Base-by-base conservation (phyloP, 2,329 filamentous ascomycete species). In the Aurifilum marmelostoma region DNA sequence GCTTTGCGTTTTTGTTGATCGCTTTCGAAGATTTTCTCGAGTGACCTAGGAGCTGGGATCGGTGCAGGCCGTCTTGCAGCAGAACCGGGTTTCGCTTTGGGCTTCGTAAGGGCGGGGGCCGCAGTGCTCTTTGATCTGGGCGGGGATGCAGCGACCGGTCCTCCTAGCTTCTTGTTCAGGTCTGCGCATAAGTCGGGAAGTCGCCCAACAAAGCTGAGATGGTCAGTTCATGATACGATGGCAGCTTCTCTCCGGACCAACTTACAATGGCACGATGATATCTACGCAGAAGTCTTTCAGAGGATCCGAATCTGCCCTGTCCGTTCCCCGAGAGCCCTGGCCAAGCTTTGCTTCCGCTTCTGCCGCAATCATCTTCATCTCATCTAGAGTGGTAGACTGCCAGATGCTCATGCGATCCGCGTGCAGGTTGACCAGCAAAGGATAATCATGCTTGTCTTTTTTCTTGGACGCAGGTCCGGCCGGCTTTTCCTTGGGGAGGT, bases 381-480 rank as follows among this genome's bases (percentile, higher is more conserved):
- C 86, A 72, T 91, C 87, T 29, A 88, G 80, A 47, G 89, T 88
- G 9, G 92, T 89, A 3, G 92, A 93, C 75, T 94, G 91, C 92
- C 92, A 95, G 70, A 96, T 96, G 74, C 91, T 93, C 32, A 96
- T 81, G 61, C 91, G 89, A 77, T 96, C 92, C 9, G 92, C 87
- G 65, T 94, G 87, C 0, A 93, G 83, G 75, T 95, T 92, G 5
- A 94, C 82, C 27, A 92, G 83, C 9, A 89, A 80, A 1, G 85
- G 84, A 8, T 92, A 80, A 73, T 93, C 89, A 72, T 91, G 87
- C 67, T 87, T 87, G 76, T 80, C 87, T 47, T 84, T 79, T 73
- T 90, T 92, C 77, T 87, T 90, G 27, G 77, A 74, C 1, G 67
- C 73, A 14, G 72, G 70, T 47, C 80, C 78, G 54, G 79, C 78